Evolutionary conservation across 768 basidiomycete species (phyloP), one percentile per base, ranked within the genome.

Genomic region (Boletus patriciae): DNA sequence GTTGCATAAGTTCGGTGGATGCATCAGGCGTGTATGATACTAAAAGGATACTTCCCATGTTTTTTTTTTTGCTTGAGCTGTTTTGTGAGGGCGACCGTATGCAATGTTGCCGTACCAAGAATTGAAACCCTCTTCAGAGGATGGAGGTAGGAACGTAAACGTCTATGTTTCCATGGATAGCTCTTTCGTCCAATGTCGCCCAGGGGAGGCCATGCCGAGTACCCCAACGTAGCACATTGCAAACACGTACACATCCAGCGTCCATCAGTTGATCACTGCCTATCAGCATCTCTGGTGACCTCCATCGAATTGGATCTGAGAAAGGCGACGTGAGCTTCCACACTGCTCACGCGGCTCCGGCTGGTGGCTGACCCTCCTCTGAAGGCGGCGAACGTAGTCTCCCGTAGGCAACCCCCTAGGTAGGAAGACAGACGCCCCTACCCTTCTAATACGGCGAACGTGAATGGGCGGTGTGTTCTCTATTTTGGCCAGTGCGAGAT

Each of bases 201-300:
- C 85, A 87, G 2, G 87, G 85, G 48, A 86, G 69, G 52, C 87
- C 73, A 83, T 81, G 0, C 80, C 77, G 27, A 87, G 70, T 50
- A 88, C 80, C 66, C 88, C 86, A 6, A 84, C 71, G 54, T 85
- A 88, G 42, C 77, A 76, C 52, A 90, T 83, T 0, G 83, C 83
- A 64, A 81, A 92, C 2, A 87, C 80, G 51, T 88, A 92, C 6
- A 89, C 80, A 64, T 90, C 88, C 47, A 34, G 81, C 78, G 3
- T 75, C 68, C 0, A 84, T 88, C 43, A 84, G 67, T 27, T 68
- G 68, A 11, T 73, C 71, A 8, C 72, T 63, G 2, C 83, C 85
- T 19, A 67, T 66, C 70, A 89, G 74, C 44, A 88, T 71, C 65
- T 90, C 87, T 0, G 89, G 89, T 5, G 85, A 25, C 27, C 27